Conservation (phyloP, 352 stramenopile species). For the Halophytophthora batemanensis region DNA sequence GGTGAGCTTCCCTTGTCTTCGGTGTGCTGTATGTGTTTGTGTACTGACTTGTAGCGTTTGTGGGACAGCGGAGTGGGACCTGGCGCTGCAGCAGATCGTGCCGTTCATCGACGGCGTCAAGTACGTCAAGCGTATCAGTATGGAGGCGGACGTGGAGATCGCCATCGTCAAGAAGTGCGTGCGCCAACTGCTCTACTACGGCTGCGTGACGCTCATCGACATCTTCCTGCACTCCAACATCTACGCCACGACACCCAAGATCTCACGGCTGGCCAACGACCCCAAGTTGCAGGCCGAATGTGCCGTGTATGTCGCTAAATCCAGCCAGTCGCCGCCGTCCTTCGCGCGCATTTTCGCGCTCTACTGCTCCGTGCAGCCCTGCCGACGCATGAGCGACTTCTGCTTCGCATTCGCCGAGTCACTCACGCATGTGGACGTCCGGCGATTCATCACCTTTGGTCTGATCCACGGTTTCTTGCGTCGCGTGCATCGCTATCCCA, state of each 20-base stretch:
- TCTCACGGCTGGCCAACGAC: constrained; percentile 56
- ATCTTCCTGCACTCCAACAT: constrained; percentile 92
- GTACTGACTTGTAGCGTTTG: constrained; percentile 3
- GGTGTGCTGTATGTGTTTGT: background rate
- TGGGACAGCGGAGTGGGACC: constrained; percentile 74
- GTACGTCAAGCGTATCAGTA: constrained; percentile 87
- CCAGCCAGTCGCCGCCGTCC: constrained; percentile 43
- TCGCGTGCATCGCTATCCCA: constrained; percentile 83
- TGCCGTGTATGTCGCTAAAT: constrained; percentile 77
- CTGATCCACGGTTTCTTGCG: constrained; percentile 84
- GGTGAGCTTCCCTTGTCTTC: constrained; percentile 29
- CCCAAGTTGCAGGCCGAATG: constrained; percentile 70
- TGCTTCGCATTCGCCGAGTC: constrained; percentile 75
- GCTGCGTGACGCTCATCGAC: constrained; percentile 87
- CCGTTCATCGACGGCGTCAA: constrained; percentile 90
- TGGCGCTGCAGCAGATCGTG: constrained; percentile 87
- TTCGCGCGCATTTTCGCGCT: constrained; percentile 83
- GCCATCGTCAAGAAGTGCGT: constrained; percentile 88
- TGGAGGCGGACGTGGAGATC: constrained; percentile 87
- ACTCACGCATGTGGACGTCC: constrained; percentile 69
- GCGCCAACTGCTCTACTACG: constrained; percentile 86
- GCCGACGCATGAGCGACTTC: constrained; percentile 79
- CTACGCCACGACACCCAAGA: constrained; percentile 72
- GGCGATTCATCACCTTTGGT: constrained; percentile 85
- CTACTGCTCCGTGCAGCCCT: constrained; percentile 85